Evolutionary conservation across 208 protist species (phyloP).

Genomic region (Herpetomonas samuelpessoai): DNA sequence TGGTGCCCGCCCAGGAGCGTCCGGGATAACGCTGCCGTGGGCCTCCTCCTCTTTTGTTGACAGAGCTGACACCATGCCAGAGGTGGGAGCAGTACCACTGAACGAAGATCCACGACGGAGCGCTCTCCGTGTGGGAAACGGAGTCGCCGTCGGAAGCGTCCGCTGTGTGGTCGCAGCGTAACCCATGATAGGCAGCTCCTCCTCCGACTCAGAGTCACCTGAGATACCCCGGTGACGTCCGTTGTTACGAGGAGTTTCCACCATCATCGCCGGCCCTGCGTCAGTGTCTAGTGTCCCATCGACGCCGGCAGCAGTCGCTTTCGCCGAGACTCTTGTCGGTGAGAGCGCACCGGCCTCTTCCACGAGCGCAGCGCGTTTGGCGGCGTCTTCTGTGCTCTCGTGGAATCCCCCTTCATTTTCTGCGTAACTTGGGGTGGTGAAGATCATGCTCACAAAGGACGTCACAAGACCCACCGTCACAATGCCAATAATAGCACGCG

Average conservation of each 20-base stretch:
- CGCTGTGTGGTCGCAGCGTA: not conserved
- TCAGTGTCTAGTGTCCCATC: not conserved
- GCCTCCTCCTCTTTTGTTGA: too few species aligned
- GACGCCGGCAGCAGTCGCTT: not conserved
- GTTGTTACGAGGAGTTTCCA: not conserved
- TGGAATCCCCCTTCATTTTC: constrained; percentile 36
- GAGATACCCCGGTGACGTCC: too few species aligned
- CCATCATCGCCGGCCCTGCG: not conserved
- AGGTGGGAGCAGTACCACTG: too few species aligned
- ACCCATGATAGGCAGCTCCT: not conserved
- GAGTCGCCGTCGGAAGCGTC: not conserved
- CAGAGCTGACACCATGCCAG: not conserved
- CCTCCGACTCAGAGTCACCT: constrained; percentile 1
- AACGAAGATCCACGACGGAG: too few species aligned
- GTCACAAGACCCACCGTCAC: constrained; percentile 39
- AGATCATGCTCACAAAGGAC: constrained; percentile 64
- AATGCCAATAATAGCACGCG: constrained; percentile 39
- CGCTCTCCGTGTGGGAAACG: too few species aligned
- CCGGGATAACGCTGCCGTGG: not conserved
- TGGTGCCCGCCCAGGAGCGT: not conserved
- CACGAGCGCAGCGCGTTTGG: not conserved
- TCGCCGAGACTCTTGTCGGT: too few species aligned
- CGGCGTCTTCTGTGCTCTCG: not conserved
- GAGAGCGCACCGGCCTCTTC: too few species aligned
- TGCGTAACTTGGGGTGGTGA: constrained; percentile 63